Evolutionary conservation across 257 asterid species (phyloP).

Genomic region (Gentiana macrophylla): DNA sequence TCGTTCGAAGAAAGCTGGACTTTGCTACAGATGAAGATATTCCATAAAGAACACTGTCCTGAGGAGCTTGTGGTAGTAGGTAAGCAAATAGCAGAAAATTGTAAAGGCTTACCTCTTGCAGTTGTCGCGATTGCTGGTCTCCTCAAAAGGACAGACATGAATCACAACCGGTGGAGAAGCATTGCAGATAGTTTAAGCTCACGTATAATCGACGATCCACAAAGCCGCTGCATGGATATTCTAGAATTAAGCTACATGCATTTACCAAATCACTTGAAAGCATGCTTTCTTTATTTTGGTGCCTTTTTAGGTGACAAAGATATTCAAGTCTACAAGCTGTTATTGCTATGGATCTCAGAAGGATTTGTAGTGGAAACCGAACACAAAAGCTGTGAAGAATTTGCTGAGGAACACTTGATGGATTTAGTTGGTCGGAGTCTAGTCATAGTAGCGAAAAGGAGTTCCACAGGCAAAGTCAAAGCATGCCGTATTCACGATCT

Average conservation of each 20-base stretch:
- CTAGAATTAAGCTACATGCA: slow-evolving; percentile 5
- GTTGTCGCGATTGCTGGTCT: neutral
- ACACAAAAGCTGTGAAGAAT: neutral
- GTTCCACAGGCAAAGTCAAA: slow-evolving; percentile 6
- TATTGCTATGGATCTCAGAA: slow-evolving; percentile 8
- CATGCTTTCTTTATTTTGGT: slow-evolving; percentile 10
- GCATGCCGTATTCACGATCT: slow-evolving; percentile 1
- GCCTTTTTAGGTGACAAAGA: neutral
- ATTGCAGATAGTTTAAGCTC: slow-evolving; percentile 2
- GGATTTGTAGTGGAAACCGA: slow-evolving; percentile 1
- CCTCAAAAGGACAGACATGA: neutral
- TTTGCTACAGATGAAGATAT: slow-evolving; percentile 4
- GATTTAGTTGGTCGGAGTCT: neutral
- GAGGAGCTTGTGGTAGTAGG: neutral
- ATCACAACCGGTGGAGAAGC: neutral
- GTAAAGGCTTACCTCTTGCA: slow-evolving; percentile 8
- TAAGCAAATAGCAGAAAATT: slow-evolving; percentile 1
- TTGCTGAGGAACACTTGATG: neutral
- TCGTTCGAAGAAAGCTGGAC: slow-evolving; percentile 4
- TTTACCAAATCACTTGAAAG: slow-evolving; percentile 7
- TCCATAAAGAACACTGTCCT: neutral
- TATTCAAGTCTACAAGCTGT: slow-evolving; percentile 1
- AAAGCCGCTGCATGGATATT: neutral
- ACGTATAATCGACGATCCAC: neutral
- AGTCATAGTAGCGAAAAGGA: neutral